Evolutionary conservation across 1,139 yeast species (phyloP).

Genomic region (Scheffersomyces parashehatae): DNA sequence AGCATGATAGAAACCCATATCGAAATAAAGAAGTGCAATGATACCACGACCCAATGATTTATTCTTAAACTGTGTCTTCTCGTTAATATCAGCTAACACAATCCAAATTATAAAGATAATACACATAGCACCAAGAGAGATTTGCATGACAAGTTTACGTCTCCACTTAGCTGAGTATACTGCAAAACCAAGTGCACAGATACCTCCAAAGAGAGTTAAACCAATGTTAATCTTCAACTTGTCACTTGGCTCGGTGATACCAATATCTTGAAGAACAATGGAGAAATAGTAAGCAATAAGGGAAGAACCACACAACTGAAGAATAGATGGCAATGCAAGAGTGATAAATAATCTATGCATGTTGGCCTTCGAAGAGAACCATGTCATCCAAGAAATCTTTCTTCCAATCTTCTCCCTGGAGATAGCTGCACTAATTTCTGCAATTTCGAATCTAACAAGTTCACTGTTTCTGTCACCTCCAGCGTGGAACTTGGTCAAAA

Average conservation of each 20-base stretch:
- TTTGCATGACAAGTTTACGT: conserved; percentile 9
- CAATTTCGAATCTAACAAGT: conserved; percentile 3
- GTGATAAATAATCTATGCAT: conserved; percentile 9
- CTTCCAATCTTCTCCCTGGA: conserved; percentile 1
- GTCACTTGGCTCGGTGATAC: conserved; percentile 11
- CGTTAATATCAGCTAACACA: conserved; percentile 26
- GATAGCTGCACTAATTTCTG: conserved; percentile 4
- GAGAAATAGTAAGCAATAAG: conserved; percentile 16
- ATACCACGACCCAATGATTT: conserved; percentile 29
- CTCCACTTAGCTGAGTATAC: conserved; percentile 3
- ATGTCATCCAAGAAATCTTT: conserved; percentile 1
- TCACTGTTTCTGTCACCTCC: conserved; percentile 2
- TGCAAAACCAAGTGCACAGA: conserved; percentile 22
- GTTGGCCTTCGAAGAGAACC: conserved; percentile 4
- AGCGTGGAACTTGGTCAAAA: conserved; percentile 3
- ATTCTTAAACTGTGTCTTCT: conserved; percentile 20
- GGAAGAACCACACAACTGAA: conserved; percentile 14
- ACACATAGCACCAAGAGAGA: conserved; percentile 19
- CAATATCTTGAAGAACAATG: conserved; percentile 13
- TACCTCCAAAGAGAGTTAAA: conserved; percentile 8
- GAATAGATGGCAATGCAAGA: conserved; percentile 9
- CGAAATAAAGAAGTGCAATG: conserved; percentile 37
- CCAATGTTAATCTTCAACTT: conserved; percentile 10
- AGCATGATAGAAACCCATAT: conserved; percentile 30
- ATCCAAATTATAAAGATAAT: conserved; percentile 34